Evolutionary conservation across 495 filamentous ascomycete genomes (phyloP).

Genomic region (Sabuloglossum arenarium): DNA sequence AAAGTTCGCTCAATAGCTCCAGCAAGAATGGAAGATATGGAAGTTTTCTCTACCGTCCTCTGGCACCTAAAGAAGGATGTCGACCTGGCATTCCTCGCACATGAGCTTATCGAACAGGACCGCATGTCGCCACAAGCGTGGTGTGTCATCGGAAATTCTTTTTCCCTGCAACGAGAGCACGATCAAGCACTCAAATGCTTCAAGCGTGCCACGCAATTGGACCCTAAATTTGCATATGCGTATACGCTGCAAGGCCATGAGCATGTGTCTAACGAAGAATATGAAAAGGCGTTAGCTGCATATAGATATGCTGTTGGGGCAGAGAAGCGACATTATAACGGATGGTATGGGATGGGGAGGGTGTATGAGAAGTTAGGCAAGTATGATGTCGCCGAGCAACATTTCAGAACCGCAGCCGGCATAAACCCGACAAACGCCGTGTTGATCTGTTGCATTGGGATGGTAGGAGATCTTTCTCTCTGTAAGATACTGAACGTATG

Average conservation of each 20-base stretch:
- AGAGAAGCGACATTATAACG: slow-evolving; percentile 84
- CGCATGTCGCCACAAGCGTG: slow-evolving; percentile 83
- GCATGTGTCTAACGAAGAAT: slow-evolving; percentile 91
- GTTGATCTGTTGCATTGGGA: slow-evolving; percentile 75
- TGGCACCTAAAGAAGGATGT: slow-evolving; percentile 90
- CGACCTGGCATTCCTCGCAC: slow-evolving; percentile 76
- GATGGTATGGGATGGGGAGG: slow-evolving; percentile 85
- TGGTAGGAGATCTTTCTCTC: slow-evolving; percentile 18
- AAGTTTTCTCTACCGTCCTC: slow-evolving; percentile 89
- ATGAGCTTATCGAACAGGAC: slow-evolving; percentile 67
- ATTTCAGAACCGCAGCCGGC: slow-evolving; percentile 64
- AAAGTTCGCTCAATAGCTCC: slow-evolving; percentile 56
- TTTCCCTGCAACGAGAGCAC: slow-evolving; percentile 84
- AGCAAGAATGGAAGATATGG: slow-evolving; percentile 76
- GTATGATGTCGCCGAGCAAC: slow-evolving; percentile 70
- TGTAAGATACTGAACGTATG: background rate
- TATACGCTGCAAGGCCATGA: slow-evolving; percentile 93
- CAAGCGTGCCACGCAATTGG: slow-evolving; percentile 76
- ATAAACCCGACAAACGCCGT: slow-evolving; percentile 90
- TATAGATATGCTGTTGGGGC: slow-evolving; percentile 69
- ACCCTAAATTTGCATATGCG: slow-evolving; percentile 83
- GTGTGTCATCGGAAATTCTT: slow-evolving; percentile 89
- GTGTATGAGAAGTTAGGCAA: slow-evolving; percentile 92
- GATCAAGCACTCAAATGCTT: slow-evolving; percentile 91
- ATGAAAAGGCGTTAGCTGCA: slow-evolving; percentile 71